Percentiles rank a stretch among this genome's conserved stretches.
These are phyloP conservation scores for Cyberlindnera japonica DNA, from an alignment of 805 yeast genomes.

Conservation along the genomic window DNA sequence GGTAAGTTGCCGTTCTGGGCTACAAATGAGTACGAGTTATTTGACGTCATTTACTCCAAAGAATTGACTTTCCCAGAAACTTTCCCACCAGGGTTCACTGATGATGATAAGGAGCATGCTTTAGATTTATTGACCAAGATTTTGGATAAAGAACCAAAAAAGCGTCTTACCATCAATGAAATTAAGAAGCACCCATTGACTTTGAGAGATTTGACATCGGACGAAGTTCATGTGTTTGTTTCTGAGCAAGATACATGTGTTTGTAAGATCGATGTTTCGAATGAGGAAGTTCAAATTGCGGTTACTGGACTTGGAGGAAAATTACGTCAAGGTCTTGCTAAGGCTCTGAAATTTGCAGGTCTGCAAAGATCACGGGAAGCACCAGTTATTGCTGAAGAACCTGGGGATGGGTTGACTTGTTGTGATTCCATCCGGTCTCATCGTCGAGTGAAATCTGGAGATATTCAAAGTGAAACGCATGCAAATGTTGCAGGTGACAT, in stretches of 20 bases:
- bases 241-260: constrained; percentile 28
- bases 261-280: constrained; percentile 49
- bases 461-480: constrained; percentile 20
- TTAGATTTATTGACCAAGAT: constrained; percentile 59
- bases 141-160: constrained; percentile 64
- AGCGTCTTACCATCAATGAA: constrained; percentile 65
- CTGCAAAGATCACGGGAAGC: constrained; percentile 5
- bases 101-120: constrained; percentile 39
- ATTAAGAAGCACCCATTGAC: constrained; percentile 78
- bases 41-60: constrained; percentile 71
- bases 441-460: constrained; percentile 26
- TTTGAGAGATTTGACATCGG: constrained; percentile 36
- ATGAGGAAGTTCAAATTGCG: constrained; percentile 70
- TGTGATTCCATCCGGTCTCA: constrained; percentile 4
- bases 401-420: background rate
- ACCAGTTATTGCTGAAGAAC: background rate
- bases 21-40: constrained; percentile 79
- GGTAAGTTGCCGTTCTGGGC: constrained; percentile 90
- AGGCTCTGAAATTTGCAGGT: constrained; percentile 28
- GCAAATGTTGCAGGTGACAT: constrained; percentile 32
- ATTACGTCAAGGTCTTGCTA: constrained; percentile 35
- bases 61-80: constrained; percentile 53
- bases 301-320: constrained; percentile 77
- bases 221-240: constrained; percentile 22
- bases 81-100: constrained; percentile 41